Base-by-base conservation (phyloP, 306 rosid genomes). In the Vigna reflexopilosa region DNA sequence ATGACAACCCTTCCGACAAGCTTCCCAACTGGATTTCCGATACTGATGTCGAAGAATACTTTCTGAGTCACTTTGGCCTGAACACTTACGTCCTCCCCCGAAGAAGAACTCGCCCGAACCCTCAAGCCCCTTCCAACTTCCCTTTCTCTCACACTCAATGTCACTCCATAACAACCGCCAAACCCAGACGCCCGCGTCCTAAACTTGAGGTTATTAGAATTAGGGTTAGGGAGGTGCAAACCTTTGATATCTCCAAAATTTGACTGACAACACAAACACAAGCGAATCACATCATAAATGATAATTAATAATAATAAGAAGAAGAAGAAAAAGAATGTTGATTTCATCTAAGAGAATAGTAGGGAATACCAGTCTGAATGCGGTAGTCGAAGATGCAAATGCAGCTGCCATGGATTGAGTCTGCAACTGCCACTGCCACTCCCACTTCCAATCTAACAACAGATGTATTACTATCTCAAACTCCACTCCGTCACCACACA, bases 1-100 rank as follows among this genome's bases (percentile, higher is more conserved):
- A 95, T 95, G 65, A 95, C 97, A 83, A 95, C 76, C 83, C 93
- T 89, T 12, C 98, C 98, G 0, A 78, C 97, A 42, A 93, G 88
- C 89, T 95, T 89, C 75, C 98, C 98, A 8, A 95, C 97, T 0
- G 98, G 98, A 74, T 95, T 95, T 38, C 98, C 98, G 44, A 95
- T 87, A 70, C 98, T 86, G 26, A 95, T 73, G 77, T 95, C 98
- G 24, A 95, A 88, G 80, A 69, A 95, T 16, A 95, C 98, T 85
- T 95, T 95, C 55, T 86, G 79, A 13, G 96, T 95, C 67, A 95
- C 97, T 81, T 95, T 91, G 40, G 97, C 87, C 80, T 95, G 98
- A 54, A 80, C 2, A 7, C 7, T 17, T 12, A 6, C 70, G 1
- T 52, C 57, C 28, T 82, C 97, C 83, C 66, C 82, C 1, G 36